Conservation (phyloP, 2,329 filamentous ascomycete genomes). For the Stachybotrys elegans region DNA sequence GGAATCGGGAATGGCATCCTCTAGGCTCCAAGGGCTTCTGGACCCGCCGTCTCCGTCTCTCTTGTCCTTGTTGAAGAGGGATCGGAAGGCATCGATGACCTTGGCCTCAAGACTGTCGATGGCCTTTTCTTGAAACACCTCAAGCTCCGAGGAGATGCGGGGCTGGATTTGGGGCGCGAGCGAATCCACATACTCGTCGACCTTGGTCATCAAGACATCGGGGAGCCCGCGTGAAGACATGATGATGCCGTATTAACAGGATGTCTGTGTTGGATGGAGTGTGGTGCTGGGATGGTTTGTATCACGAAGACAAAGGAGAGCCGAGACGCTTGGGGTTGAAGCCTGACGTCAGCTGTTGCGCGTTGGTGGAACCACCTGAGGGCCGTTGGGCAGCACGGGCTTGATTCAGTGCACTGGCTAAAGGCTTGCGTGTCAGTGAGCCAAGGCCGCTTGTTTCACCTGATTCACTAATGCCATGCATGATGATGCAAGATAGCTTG, state of each 20-base stretch:
- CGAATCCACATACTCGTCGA: conserved; percentile 42
- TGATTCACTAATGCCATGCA: too few relatives aligned
- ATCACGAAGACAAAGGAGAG: too few relatives aligned
- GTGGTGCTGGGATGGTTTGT: too few relatives aligned
- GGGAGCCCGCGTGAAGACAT: conserved; percentile 35
- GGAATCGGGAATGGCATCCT: conserved; percentile 30
- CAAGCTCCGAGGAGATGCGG: conserved; percentile 38
- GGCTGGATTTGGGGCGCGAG: conserved; percentile 41
- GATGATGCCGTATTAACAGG: background rate
- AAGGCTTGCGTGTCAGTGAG: too few relatives aligned
- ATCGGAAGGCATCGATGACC: conserved; percentile 38
- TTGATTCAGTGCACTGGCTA: too few relatives aligned
- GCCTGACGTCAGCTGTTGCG: too few relatives aligned
- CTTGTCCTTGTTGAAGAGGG: conserved; percentile 34
- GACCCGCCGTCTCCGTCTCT: conserved; percentile 19
- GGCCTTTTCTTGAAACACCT: conserved; percentile 37
- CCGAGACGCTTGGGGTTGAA: too few relatives aligned
- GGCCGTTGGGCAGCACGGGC: too few relatives aligned
- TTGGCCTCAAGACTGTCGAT: conserved; percentile 40
- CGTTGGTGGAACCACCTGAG: too few relatives aligned
- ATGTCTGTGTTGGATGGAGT: too few relatives aligned
- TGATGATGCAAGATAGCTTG: too few relatives aligned
- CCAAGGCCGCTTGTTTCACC: too few relatives aligned
- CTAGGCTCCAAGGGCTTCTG: conserved; percentile 20
- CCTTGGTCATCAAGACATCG: conserved; percentile 36